phyloP scores from a whole-genome alignment of 2,329 filamentous ascomycete genomes.

The Xylariaceae sp. region DNA sequence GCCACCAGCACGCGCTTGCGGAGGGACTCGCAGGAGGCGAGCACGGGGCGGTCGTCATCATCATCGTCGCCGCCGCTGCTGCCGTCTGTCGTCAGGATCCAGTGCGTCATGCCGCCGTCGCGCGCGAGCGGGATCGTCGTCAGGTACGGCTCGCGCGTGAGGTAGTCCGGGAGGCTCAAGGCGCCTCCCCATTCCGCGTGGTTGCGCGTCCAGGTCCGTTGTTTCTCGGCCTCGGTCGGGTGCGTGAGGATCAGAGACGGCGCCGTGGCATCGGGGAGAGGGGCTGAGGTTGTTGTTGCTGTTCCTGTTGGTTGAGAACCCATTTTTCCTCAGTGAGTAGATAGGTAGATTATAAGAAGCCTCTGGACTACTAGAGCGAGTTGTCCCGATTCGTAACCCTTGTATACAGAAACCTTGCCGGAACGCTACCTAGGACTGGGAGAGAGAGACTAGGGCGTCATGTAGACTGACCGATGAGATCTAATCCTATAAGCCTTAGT shows the following conservation, averaged over 20 bases:
- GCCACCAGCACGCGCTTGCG: conserved; percentile 60
- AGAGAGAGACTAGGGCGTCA: too few species aligned
- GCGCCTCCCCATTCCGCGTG: conserved; percentile 56
- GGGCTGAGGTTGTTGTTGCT: background rate
- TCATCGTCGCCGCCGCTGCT: conserved; percentile 37
- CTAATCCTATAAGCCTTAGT: too few species aligned
- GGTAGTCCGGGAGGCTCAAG: conserved; percentile 57
- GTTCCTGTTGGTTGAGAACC: conserved; percentile 30
- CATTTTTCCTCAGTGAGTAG: conserved; percentile 32
- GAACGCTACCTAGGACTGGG: background rate
- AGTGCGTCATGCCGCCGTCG: conserved; percentile 62
- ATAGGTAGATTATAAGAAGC: background rate
- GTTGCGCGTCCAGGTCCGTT: conserved; percentile 49
- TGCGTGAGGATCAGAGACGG: conserved; percentile 52
- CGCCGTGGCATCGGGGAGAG: conserved; percentile 40
- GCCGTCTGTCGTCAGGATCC: conserved; percentile 58
- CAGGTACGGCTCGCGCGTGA: conserved; percentile 62
- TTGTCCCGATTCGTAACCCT: too few species aligned
- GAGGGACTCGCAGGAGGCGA: conserved; percentile 67
- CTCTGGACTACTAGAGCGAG: background rate
- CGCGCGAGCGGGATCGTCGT: conserved; percentile 59
- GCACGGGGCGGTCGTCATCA: conserved; percentile 50
- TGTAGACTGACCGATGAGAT: too few species aligned
- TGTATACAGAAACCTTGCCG: too few species aligned
- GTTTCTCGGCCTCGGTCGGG: conserved; percentile 59